Base-by-base conservation (phyloP, 1,139 yeast genomes). In the Martiniozyma asiatica region DNA sequence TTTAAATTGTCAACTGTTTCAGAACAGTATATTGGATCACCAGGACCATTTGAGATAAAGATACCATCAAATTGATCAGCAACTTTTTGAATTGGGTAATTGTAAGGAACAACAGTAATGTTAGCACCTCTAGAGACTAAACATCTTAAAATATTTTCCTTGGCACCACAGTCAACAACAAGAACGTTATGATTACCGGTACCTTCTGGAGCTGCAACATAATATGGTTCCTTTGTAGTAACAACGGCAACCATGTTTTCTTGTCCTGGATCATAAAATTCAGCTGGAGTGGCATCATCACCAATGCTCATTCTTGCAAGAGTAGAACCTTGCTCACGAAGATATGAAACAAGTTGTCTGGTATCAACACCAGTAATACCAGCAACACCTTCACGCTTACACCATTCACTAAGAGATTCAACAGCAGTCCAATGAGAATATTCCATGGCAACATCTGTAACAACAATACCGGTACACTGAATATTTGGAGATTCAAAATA, bases 381-480 rank as follows among this genome's bases (percentile, higher is more conserved):
- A 35, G 97, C 94, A 34, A 89, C 92, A 23, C 94, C 95, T 44
- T 85, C 92, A 53, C 95, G 75, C 58, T 81, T 73, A 63, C 98
- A 89, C 97, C 97, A 89, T 47, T 80, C 82, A 41, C 82, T 82
- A 36, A 89, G 68, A 15, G 94, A 79, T 61, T 89, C 97, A 25
- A 89, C 95, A 4, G 98, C 98, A 25, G 97, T 87, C 98, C 98
- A 89, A 57, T 89, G 98, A 14, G 95, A 82, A 59, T 89, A 84
- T 54, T 84, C 73, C 65, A 87, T 70, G 18, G 98, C 97, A 36
- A 74, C 95, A 51, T 89, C 96, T 24, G 94, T 84, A 27, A 89
- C 98, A 30, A 89, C 94, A 37, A 89, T 84, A 46, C 97, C 98
- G 42, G 80, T 77, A 59, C 96, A 87, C 59, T 89, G 97, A 37